phyloP scores from a whole-genome alignment of 495 filamentous ascomycete genomes.

The Lasiosphaeriaceae sp. region DNA sequence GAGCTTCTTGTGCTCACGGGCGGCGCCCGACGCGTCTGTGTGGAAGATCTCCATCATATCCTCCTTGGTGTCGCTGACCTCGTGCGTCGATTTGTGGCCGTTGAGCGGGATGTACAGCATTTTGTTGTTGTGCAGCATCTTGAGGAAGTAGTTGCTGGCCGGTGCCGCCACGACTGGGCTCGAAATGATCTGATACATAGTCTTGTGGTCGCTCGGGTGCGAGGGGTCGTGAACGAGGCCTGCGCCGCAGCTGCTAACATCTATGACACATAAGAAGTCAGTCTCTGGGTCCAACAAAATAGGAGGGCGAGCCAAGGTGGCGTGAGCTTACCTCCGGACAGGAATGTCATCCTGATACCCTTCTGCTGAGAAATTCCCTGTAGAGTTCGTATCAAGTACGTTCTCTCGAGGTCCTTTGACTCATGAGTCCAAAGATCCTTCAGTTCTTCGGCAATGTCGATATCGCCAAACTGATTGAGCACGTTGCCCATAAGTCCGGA shows the following conservation, averaged over 20 bases:
- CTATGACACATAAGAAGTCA: constrained; percentile 29
- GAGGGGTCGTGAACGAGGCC: constrained; percentile 92
- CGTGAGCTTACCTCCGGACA: constrained; percentile 65
- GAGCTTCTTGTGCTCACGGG: constrained; percentile 78
- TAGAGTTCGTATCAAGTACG: constrained; percentile 91
- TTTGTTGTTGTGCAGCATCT: constrained; percentile 88
- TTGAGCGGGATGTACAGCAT: constrained; percentile 86
- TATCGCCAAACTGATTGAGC: constrained; percentile 93
- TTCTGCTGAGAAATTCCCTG: constrained; percentile 94
- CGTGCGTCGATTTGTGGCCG: constrained; percentile 71
- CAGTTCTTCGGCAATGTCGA: constrained; percentile 90
- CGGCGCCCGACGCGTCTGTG: constrained; percentile 73
- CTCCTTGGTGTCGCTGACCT: constrained; percentile 85
- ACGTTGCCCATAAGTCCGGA: constrained; percentile 90
- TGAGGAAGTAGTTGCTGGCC: constrained; percentile 76
- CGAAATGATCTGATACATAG: constrained; percentile 97
- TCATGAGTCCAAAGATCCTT: constrained; percentile 98
- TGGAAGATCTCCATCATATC: constrained; percentile 99
- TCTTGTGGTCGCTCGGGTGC: constrained; percentile 91
- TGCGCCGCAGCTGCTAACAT: constrained; percentile 87
- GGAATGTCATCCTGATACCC: constrained; percentile 90
- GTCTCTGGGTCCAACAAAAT: background rate
- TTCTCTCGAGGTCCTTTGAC: constrained; percentile 93
- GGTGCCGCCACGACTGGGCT: constrained; percentile 89
- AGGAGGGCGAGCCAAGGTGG: background rate